Conservation (phyloP, 1,284 basidiomycete species). For the Anthracocystis walkeri region DNA sequence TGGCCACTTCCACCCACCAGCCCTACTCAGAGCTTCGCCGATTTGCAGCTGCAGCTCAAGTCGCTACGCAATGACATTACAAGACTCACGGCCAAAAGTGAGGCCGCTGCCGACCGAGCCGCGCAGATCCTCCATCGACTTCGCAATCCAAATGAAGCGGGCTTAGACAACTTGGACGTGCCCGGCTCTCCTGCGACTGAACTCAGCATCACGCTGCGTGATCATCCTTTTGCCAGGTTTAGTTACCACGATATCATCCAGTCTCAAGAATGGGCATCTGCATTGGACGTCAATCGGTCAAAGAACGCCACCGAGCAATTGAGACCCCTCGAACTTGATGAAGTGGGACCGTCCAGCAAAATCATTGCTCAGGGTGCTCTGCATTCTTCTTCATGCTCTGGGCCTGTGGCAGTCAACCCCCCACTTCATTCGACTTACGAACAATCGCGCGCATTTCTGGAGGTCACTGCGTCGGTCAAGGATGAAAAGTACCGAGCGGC, state of each 20-base stretch:
- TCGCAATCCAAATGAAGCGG: slow-evolving; percentile 1
- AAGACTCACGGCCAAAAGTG: slow-evolving; percentile 8
- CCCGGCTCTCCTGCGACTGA: slow-evolving; percentile 5
- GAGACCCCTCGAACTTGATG: neutral
- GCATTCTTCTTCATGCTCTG: neutral
- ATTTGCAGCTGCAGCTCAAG: slow-evolving; percentile 3
- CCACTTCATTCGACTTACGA: slow-evolving; percentile 6
- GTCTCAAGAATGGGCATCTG: neutral
- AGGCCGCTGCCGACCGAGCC: slow-evolving; percentile 18
- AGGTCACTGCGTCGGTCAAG: slow-evolving; percentile 13
- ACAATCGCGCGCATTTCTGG: slow-evolving; percentile 15
- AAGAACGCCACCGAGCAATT: neutral
- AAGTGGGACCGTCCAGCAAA: neutral
- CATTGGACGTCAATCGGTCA: neutral
- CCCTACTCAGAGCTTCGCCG: neutral
- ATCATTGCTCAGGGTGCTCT: neutral
- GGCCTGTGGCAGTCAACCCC: neutral
- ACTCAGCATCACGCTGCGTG: slow-evolving; percentile 4
- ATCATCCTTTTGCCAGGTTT: slow-evolving; percentile 12
- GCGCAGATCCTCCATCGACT: slow-evolving; percentile 4
- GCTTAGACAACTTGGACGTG: neutral
- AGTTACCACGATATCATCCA: slow-evolving; percentile 5
- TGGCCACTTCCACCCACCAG: slow-evolving; percentile 14
- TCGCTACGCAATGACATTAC: slow-evolving; percentile 8
- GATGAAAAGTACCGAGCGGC: neutral